Conservation (phyloP, 1,284 basidiomycete genomes). For the Papiliotrema nemorosa region DNA sequence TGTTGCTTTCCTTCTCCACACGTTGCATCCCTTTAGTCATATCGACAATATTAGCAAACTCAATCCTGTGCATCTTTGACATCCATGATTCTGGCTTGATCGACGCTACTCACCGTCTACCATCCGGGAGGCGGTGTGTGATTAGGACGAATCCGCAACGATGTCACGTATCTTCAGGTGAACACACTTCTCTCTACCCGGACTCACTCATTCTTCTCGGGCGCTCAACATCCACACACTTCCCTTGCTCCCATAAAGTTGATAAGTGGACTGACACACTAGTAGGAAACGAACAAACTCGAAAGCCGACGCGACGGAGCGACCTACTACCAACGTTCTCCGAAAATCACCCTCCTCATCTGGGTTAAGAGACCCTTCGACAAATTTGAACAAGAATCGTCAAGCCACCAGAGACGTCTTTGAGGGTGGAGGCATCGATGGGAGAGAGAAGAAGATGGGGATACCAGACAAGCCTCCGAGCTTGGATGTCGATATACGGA, state of each 20-base stretch:
- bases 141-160: not conserved
- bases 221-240: too few species aligned
- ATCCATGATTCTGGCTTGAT: too few species aligned
- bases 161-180: not conserved
- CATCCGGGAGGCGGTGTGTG: not conserved
- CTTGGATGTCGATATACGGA: slow-evolving; percentile 40
- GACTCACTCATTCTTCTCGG: too few species aligned
- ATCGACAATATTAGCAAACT: not conserved
- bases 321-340: not conserved
- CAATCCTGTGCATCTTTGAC: not conserved
- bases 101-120: too few species aligned
- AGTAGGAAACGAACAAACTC: slow-evolving; percentile 1
- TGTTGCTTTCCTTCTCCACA: too few species aligned
- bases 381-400: not conserved
- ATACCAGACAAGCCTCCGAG: slow-evolving; percentile 26
- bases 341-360: not conserved
- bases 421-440: not conserved
- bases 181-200: not conserved
- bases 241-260: too few species aligned
- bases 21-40: too few species aligned
- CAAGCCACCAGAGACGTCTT: not conserved
- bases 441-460: too few species aligned
- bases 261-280: not conserved
- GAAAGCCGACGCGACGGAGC: not conserved
- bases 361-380: not conserved